Percentiles rank a stretch among this genome's conserved stretches.
Evolutionary conservation across 202 grass and related monocot genomes (phyloP).

Genomic region (Alloteropsis angusta): DNA sequence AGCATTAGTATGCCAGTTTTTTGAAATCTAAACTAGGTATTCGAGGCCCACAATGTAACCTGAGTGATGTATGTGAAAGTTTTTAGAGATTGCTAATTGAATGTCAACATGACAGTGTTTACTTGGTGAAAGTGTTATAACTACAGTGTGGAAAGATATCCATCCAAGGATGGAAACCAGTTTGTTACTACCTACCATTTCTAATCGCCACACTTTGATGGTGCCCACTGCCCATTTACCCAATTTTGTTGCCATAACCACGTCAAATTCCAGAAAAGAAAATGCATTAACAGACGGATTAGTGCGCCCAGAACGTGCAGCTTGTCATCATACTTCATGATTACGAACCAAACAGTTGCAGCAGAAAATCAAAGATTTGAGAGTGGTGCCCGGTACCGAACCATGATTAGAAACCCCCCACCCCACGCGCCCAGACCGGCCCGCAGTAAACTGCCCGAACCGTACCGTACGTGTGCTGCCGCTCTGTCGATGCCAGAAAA

Average conservation of each 20-base stretch:
- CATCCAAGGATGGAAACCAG: background rate
- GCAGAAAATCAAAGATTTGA: background rate
- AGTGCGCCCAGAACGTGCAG: background rate
- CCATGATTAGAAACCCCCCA: background rate
- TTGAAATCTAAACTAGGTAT: background rate
- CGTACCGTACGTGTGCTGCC: background rate
- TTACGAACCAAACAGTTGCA: background rate
- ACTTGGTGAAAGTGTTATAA: background rate
- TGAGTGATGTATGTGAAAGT: background rate
- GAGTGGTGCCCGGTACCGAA: background rate
- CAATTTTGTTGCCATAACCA: background rate
- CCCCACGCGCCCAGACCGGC: background rate
- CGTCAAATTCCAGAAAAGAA: background rate
- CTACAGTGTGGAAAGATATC: background rate
- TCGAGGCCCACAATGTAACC: background rate
- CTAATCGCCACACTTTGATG: too few species aligned
- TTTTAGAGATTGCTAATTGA: background rate
- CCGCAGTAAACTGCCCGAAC: background rate
- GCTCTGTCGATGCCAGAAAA: background rate
- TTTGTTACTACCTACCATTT: background rate
- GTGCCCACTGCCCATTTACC: background rate
- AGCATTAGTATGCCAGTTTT: too few species aligned
- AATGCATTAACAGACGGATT: background rate
- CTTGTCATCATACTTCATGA: background rate
- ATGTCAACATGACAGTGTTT: background rate